Percentiles rank a stretch among this genome's conserved stretches.
Evolutionary conservation across 176 grass and related monocot species (phyloP).

Genomic region (Tuctoria greenei): DNA sequence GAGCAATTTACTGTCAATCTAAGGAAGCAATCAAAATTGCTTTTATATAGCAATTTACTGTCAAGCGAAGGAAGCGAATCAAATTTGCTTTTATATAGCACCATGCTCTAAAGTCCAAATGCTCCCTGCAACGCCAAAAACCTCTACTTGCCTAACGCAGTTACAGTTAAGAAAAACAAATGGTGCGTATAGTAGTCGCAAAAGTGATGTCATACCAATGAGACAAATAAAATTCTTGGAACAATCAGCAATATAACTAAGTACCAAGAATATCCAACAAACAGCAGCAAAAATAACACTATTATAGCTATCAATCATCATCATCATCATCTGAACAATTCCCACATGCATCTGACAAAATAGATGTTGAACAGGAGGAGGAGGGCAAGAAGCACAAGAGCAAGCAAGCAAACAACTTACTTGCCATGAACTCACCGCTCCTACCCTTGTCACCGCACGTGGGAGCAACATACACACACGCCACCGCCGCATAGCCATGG

Average conservation of each 20-base stretch:
- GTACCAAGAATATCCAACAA: constrained; percentile 19
- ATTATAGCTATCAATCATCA: constrained; percentile 31
- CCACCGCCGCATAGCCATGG: constrained; percentile 23
- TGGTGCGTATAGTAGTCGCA: background rate
- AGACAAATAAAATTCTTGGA: constrained; percentile 20
- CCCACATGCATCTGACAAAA: constrained; percentile 43
- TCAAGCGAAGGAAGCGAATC: background rate
- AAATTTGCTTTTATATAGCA: no score
- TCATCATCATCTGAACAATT: constrained; percentile 34
- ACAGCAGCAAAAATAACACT: constrained; percentile 27
- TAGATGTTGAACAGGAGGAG: constrained; percentile 31
- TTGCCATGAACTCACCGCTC: constrained; percentile 9
- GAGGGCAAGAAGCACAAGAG: constrained; percentile 16
- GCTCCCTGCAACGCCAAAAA: background rate
- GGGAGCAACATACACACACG: constrained; percentile 47
- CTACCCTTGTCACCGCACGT: constrained; percentile 20
- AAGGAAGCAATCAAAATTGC: no score
- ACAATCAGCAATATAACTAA: background rate
- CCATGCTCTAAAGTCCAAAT: background rate
- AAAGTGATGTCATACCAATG: background rate
- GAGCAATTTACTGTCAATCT: no score
- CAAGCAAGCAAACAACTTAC: constrained; percentile 34
- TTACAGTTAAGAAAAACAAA: background rate
- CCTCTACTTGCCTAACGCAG: background rate
- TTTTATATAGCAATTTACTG: background rate